A percentile compares a stretch with the other conserved stretches of the same genome.
These are phyloP conservation scores for Uronychia binucleata DNA, from an alignment of 73 alveolate genomes.

Conservation along the genomic window DNA sequence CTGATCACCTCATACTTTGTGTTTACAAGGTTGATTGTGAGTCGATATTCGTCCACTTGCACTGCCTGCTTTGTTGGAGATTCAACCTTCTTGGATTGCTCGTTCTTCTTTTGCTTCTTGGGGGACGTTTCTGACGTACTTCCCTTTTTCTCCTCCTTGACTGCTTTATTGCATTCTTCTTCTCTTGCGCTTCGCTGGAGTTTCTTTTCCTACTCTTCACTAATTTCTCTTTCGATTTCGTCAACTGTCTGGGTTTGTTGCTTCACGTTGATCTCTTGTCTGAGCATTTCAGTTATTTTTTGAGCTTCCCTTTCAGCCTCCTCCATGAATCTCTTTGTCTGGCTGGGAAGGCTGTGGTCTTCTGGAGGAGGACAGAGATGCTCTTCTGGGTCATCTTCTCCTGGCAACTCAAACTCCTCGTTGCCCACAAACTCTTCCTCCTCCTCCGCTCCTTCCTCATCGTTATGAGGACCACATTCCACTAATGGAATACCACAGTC, in stretches of 20 bases:
- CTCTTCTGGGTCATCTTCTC: too few relatives aligned
- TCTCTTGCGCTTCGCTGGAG: not conserved
- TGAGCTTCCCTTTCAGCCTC: not conserved
- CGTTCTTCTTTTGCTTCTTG: not conserved
- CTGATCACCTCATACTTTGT: conserved; percentile 53
- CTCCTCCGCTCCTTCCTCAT: too few relatives aligned
- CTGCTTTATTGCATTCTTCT: not conserved
- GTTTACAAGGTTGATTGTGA: conserved; percentile 26
- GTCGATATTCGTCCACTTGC: conserved; percentile 5
- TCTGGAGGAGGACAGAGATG: too few relatives aligned
- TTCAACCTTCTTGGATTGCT: not conserved
- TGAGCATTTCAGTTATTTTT: not conserved
- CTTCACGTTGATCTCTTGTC: not conserved
- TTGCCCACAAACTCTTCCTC: too few relatives aligned
- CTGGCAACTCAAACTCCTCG: too few relatives aligned
- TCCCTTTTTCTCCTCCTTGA: not conserved
- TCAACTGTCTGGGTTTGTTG: not conserved
- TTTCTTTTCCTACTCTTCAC: not conserved
- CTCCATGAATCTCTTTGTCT: too few relatives aligned
- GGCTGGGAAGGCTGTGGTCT: too few relatives aligned
- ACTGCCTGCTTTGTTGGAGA: not conserved
- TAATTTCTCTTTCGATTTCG: not conserved
- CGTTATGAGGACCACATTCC: too few relatives aligned
- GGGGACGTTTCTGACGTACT: not conserved
- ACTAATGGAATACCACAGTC: too few relatives aligned